Base-by-base conservation (phyloP, 164 flowering plant species). In the Euptelea pleiosperma region DNA sequence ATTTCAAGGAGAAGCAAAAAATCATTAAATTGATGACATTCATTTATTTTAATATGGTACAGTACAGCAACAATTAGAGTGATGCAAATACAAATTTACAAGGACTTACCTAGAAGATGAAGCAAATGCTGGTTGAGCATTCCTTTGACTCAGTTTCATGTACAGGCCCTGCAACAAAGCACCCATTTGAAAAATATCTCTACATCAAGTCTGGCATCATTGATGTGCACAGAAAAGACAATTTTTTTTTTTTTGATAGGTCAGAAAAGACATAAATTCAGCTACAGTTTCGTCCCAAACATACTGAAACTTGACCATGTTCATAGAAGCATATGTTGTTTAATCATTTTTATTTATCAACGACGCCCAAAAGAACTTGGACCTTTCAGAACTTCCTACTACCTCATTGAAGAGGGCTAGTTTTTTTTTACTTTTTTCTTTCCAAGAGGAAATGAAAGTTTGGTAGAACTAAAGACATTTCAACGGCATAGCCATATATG, bases 151-250 rank as follows among this genome's bases (percentile, higher is more conserved):
- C 49, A 86, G 51, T 70, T 69, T 85, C 97, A 89, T 83, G 81
- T 75, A 86, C 79, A 89, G 70, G 2, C 96, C 96, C 96, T 89
- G 87, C 66, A 76, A 69, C 42, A 61, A 16, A 49, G 30, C 24
- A 60, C 44, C 29, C 15, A 44, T 57, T 57, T 8, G 11, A 8
- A 25, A 45, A 8, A 34, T 18, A 0, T 44, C 37, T 11, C 6
- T 19, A 63, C 18, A 58, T 28, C 10, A 28, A 43, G 7, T 12
- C 3, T 1, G 33, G 6, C 30, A 47, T 2, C 22, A 36, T 34
- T 47, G 4, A 31, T 31, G 29, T 26, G 24, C 21, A 18, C 24
- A 24, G 14, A 3, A 33, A 7, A 34, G n/a, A n/a, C n/a, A n/a
- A n/a, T n/a, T n/a, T n/a, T n/a, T n/a, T n/a, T n/a, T n/a, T n/a